Conservation (phyloP, 73 alveolate species). For the Effrenium voratum region DNA sequence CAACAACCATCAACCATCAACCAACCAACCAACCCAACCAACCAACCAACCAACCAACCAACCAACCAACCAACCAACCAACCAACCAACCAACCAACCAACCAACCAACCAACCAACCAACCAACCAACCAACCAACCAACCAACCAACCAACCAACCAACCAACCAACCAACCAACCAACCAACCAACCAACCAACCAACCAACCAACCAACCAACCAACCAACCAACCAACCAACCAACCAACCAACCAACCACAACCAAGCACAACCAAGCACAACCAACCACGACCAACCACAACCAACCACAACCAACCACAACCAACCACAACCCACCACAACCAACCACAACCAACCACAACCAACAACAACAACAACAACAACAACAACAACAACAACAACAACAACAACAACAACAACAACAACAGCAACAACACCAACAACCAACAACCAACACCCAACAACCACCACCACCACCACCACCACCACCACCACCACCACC, state of each 20-base stretch:
- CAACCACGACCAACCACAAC: too few relatives aligned
- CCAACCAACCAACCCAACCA: neutral
- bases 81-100: neutral
- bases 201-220: neutral
- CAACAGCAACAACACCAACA: too few relatives aligned
- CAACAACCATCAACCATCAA: neutral
- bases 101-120: neutral
- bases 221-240: neutral
- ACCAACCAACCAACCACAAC: neutral
- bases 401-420: too few relatives aligned
- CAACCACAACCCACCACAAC: too few relatives aligned
- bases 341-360: too few relatives aligned
- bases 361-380: too few relatives aligned
- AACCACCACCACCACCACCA: too few relatives aligned
- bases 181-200: neutral
- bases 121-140: neutral
- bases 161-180: neutral
- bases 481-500: too few relatives aligned
- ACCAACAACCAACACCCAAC: too few relatives aligned
- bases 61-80: neutral
- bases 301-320: too few relatives aligned
- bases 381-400: too few relatives aligned
- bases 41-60: neutral
- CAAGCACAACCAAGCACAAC: too few relatives aligned
- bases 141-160: neutral